Percentiles rank a stretch among this genome's conserved stretches.
Conservation (phyloP, 306 rosid genomes). For the Gastrolobium bilobum region DNA sequence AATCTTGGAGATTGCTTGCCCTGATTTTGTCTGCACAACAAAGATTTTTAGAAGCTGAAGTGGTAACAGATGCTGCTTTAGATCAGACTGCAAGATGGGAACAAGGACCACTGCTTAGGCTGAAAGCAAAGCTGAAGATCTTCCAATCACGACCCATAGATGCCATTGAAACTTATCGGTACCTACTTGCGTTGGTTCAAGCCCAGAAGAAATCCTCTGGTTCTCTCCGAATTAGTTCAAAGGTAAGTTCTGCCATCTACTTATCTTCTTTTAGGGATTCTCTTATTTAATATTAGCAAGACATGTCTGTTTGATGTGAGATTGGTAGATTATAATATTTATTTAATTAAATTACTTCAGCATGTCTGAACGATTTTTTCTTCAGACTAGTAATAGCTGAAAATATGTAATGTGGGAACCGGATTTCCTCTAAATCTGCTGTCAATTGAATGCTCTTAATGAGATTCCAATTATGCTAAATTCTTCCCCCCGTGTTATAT, state of each 20-base stretch:
- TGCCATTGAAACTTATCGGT: constrained; percentile 89
- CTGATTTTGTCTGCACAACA: constrained; percentile 92
- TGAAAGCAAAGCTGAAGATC: constrained; percentile 88
- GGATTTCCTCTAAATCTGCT: constrained; percentile 1
- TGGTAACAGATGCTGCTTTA: constrained; percentile 92
- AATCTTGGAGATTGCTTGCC: constrained; percentile 95
- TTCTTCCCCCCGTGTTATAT: neutral
- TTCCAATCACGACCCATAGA: constrained; percentile 79
- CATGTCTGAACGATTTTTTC: constrained; percentile 22
- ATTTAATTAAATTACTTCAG: neutral
- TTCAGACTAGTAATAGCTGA: constrained; percentile 2
- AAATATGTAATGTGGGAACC: constrained; percentile 10
- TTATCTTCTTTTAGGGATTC: constrained; percentile 16
- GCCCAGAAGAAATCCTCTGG: constrained; percentile 92
- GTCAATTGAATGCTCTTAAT: neutral
- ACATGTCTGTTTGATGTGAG: constrained; percentile 19
- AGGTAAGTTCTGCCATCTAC: constrained; percentile 62
- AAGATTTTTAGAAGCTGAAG: constrained; percentile 84
- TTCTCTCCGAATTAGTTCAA: constrained; percentile 59
- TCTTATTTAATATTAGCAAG: neutral
- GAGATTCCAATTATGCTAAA: constrained; percentile 5
- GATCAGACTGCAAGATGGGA: constrained; percentile 95
- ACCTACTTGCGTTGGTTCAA: constrained; percentile 97
- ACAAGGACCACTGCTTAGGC: constrained; percentile 91
- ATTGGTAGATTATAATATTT: neutral